A percentile compares a stretch with the other conserved stretches of the same genome.
phyloP scores from a whole-genome alignment of 495 filamentous ascomycete genomes.

The Podospora conica region DNA sequence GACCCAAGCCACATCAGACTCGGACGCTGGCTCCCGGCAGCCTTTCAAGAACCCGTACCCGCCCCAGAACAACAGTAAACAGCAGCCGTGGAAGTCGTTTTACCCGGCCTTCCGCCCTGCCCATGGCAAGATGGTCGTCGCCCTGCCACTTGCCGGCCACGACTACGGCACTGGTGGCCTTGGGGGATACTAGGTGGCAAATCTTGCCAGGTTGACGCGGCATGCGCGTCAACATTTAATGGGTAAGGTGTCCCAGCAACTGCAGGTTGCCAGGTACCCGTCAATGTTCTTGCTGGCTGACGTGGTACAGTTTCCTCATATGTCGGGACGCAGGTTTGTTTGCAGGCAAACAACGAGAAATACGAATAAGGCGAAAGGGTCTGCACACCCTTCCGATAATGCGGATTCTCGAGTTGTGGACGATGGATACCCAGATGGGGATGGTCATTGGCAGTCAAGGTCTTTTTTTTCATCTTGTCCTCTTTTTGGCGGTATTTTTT shows the following conservation, averaged over 20 bases:
- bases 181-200: neutral
- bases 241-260: neutral
- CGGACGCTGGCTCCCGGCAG: neutral
- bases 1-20: neutral
- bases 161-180: neutral
- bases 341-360: no score
- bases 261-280: neutral
- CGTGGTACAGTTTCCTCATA: no score
- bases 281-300: no score
- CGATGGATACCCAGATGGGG: no score
- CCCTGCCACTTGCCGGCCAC: neutral
- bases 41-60: neutral
- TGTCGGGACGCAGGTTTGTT: no score
- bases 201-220: no score
- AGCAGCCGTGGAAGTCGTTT: conserved; percentile 1
- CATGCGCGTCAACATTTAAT: neutral
- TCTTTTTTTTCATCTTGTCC: no score
- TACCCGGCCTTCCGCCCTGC: neutral
- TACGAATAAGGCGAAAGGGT: no score
- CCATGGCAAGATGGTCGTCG: neutral
- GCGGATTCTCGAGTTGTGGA: no score
- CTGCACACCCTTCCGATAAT: no score
- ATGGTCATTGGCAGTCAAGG: no score
- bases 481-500: no score
- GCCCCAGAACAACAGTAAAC: neutral